Base-by-base conservation (phyloP, 2,329 filamentous ascomycete genomes). In the Ophiocordyceps robertsii region DNA sequence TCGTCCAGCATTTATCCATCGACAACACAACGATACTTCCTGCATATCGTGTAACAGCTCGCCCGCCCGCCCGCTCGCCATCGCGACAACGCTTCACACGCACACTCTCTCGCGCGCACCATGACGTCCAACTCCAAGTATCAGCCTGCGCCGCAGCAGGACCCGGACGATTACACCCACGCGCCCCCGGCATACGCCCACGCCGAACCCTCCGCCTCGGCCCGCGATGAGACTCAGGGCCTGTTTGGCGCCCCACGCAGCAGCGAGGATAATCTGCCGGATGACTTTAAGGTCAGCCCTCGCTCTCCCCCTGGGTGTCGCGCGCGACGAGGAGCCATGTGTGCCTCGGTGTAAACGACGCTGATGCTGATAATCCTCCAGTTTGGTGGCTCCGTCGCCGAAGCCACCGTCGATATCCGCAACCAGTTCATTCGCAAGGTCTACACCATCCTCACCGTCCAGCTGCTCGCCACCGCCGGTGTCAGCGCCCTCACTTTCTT, bases 371-470 rank as follows among this genome's bases (percentile, higher is more conserved):
- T 17, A 10, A 19, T 10, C 14, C 16, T 19, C 11, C 17, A 87
- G 84, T 96, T 94, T 58, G 92, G 90, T 53, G 89, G 88, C 47
- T 87, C 82, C 16, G 89, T 96, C 46, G 82, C 89, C 51, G 92
- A 96, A 69, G 90, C 86, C 38, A 94, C 89, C 17, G 72, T 96
- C 58, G 88, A 94, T 56, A 95, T 98, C 59, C 84, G 90, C 53
- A 94, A 95, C 79, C 85, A 92, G 65, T 98, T 95, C 64, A 74
- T 95, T 54, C 82, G 89, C 65, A 96, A 96, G 72, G 92, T 98
- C 59, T 98, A 98, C 68, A 83, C 88, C 45, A 98, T 98, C 64
- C 73, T 98, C 67, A 94, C 92, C n/a, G 80, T 87, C 41, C 92
- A 98, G 63, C 80, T 98, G 42, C 70, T 96, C 57, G 78, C 82